Percentiles rank a stretch among this genome's conserved stretches.
Evolutionary conservation across 2,329 filamentous ascomycete species (phyloP).

Genomic region (Aureobasidium sp.): DNA sequence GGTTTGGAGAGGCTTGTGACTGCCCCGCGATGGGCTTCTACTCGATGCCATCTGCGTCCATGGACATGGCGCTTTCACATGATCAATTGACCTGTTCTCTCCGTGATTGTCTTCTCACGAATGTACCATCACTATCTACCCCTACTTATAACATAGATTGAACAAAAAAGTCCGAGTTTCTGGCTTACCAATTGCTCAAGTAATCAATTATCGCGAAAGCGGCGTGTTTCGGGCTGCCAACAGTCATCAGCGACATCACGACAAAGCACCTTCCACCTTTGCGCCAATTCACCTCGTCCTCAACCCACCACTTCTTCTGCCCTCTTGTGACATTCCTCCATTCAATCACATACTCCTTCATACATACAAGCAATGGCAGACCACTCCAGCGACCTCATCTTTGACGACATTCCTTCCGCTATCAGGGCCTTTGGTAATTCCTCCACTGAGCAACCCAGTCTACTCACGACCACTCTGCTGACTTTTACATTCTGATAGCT

Average conservation of each 20-base stretch:
- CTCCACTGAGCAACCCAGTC: neutral
- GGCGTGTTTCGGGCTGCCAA: neutral
- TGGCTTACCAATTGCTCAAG: conserved; percentile 7
- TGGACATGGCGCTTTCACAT: neutral
- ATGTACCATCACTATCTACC: no score
- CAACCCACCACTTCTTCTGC: neutral
- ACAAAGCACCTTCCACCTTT: neutral
- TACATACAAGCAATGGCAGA: conserved; percentile 7
- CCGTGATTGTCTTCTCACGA: neutral
- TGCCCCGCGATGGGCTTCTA: neutral
- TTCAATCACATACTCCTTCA: neutral
- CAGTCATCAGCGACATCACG: conserved; percentile 2
- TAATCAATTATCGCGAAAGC: neutral
- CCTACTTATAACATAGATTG: neutral
- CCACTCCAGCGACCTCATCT: conserved; percentile 18
- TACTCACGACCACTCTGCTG: neutral
- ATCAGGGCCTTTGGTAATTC: conserved; percentile 33
- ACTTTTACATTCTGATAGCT: conserved; percentile 23
- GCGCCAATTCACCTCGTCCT: neutral
- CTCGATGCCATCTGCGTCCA: neutral
- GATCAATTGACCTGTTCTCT: neutral
- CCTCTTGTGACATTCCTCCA: neutral
- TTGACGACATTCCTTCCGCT: conserved; percentile 35
- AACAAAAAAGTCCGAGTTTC: neutral
- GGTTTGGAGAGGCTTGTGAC: neutral